Evolutionary conservation across 352 stramenopile species (phyloP), one percentile per base, ranked within the genome.

Genomic region (Aphanomyces invadans): DNA sequence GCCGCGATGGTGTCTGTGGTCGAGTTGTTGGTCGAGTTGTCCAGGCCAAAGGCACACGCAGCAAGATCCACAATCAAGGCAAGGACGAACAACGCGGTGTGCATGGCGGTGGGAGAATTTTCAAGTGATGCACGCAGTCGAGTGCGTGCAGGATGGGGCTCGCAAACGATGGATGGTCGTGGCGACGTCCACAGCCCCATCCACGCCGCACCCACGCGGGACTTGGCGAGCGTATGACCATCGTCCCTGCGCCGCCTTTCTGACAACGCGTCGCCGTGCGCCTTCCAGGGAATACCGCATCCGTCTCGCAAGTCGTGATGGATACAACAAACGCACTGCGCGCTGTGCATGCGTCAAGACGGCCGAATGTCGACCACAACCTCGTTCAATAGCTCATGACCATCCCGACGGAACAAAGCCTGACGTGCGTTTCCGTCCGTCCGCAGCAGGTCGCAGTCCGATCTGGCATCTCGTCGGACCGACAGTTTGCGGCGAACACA

Each of bases 401-500:
- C 49, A 57, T 57, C 49, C 29, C 49, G 49, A 57, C 21, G 49
- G 32, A 57, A n/a, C n/a, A n/a, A n/a, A n/a, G n/a, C n/a, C n/a
- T n/a, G n/a, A n/a, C n/a, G n/a, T n/a, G n/a, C n/a, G n/a, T n/a
- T n/a, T n/a, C n/a, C n/a, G n/a, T n/a, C n/a, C n/a, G n/a, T n/a
- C n/a, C n/a, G n/a, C n/a, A n/a, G n/a, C n/a, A n/a, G n/a, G n/a
- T n/a, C n/a, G n/a, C n/a, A n/a, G n/a, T n/a, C n/a, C n/a, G n/a
- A n/a, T n/a, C n/a, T n/a, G n/a, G n/a, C n/a, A n/a, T n/a, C n/a
- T n/a, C n/a, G n/a, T n/a, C n/a, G n/a, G 36, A 57, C 21, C 49
- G 49, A 51, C 80, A 91, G 65, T 89, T 91, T 52, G 81, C 76
- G n/a, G 74, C 76, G 17, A 77, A 82, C 59, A 79, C 90, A 36